Percentiles rank a stretch among this genome's conserved stretches.
phyloP scores from a whole-genome alignment of 108 stramenopile species.

The Skeletonema tropicum region DNA sequence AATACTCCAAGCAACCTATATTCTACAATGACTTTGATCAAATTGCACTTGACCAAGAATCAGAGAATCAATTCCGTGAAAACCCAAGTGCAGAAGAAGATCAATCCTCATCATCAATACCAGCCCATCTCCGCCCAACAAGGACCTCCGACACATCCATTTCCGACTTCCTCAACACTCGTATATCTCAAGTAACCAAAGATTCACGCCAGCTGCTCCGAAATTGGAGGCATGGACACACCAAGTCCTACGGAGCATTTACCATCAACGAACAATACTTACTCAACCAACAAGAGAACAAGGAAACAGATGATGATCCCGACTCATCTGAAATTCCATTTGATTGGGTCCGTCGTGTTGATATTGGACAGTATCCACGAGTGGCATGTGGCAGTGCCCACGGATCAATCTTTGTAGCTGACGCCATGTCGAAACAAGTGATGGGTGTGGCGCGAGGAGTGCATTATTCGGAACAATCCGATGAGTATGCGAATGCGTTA shows the following conservation, averaged over 20 bases:
- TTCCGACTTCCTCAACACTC: neutral
- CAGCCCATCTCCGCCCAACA: neutral
- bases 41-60: neutral
- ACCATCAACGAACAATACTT: slow-evolving; percentile 35
- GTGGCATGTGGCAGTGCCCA: slow-evolving; percentile 68
- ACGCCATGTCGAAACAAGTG: slow-evolving; percentile 59
- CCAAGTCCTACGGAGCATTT: slow-evolving; percentile 27
- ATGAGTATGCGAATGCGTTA: slow-evolving; percentile 19
- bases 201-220: slow-evolving; percentile 24
- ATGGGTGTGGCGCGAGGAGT: slow-evolving; percentile 38
- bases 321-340: slow-evolving; percentile 9
- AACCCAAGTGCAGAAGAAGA: neutral
- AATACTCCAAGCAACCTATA: neutral
- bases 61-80: neutral
- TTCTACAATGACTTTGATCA: slow-evolving; percentile 2
- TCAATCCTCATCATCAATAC: neutral
- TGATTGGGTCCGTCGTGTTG: slow-evolving; percentile 80
- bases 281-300: neutral
- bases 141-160: neutral
- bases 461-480: slow-evolving; percentile 36
- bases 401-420: slow-evolving; percentile 60
- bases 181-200: neutral
- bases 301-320: slow-evolving; percentile 3
- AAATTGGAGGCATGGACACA: slow-evolving; percentile 25
- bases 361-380: slow-evolving; percentile 67